Evolutionary conservation across 768 basidiomycete species (phyloP).

Genomic region (Tylopilus subfusipes): DNA sequence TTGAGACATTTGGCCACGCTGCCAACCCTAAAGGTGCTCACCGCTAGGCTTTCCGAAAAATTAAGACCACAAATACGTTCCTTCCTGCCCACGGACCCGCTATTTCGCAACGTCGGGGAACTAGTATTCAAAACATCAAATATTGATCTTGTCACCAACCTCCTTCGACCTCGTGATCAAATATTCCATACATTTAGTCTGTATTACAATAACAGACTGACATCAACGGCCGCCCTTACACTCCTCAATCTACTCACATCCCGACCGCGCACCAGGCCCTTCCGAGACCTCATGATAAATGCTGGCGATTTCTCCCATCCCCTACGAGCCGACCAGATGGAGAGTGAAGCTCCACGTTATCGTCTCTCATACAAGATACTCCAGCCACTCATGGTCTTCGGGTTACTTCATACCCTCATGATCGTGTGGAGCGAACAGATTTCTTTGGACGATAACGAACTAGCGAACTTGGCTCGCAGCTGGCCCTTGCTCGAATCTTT

Average conservation of each 20-base stretch:
- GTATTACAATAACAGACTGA: neutral
- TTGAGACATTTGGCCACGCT: conserved; percentile 3
- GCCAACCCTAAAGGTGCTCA: conserved; percentile 7
- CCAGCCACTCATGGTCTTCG: neutral
- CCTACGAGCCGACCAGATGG: neutral
- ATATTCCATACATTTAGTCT: conserved; percentile 6
- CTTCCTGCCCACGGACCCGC: neutral
- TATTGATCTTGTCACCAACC: conserved; percentile 3
- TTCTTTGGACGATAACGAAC: conserved; percentile 7
- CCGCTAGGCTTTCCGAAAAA: neutral
- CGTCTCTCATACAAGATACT: conserved; percentile 7
- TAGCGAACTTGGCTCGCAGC: conserved; percentile 3
- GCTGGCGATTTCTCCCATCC: neutral
- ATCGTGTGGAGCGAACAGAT: conserved; percentile 13
- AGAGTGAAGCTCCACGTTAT: neutral
- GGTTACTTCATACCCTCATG: conserved; percentile 1
- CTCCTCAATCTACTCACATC: conserved; percentile 6
- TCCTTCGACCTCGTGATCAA: conserved; percentile 7
- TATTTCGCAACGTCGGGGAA: neutral
- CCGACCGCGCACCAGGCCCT: neutral
- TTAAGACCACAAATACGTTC: neutral
- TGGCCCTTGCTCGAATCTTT: conserved; percentile 6
- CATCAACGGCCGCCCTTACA: neutral
- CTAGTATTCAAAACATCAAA: conserved; percentile 1
- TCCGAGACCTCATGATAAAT: neutral